Base-by-base conservation (phyloP, 176 grass and related monocot species). In the Secale cereale region DNA sequence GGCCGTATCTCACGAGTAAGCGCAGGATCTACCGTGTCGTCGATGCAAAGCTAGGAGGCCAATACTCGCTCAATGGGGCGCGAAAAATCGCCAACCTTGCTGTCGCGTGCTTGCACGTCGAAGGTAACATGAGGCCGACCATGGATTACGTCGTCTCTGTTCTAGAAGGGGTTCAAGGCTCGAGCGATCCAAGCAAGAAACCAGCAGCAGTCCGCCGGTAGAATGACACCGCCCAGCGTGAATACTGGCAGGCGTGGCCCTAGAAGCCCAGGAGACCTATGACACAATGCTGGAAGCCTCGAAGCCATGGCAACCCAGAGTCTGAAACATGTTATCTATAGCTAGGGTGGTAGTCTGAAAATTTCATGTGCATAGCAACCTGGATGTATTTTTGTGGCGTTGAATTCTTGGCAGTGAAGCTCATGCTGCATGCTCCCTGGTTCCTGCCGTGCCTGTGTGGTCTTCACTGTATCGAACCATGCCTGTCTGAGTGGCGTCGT, bases 1-100 rank as follows among this genome's bases (percentile, higher is more conserved):
- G 83, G 2, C 93, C 93, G 12, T 87, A 87, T 73, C 88, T 95
- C 80, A 87, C 80, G 27, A 83, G 92, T 27, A 95, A 89, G 76
- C 88, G 88, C 83, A 85, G 89, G 82, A 91, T 95, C 79, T 82
- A 72, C 33, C 88, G 77, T 29, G 83, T 92, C 54, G 17, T 95
- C 2, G 93, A 92, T 46, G 48, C 59, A 28, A 92, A 86, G 26
- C 77, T 92, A 62, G 86, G 76, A 81, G 88, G 88, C 25, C 88
- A 85, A 78, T 95, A 91, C 77, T 72, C 86, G 9, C 64, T 82
- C 11, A 71, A n/a, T 0, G 80, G 70, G 40, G 90, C 88, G 5
- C 83, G 89, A 32, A 87, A 76, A 69, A 79, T 92, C 71, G 88
- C 86, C 2, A 37, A 86, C 43, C 90, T 95, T 74, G 80, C 88